A percentile compares a stretch with the other conserved stretches of the same genome.
phyloP scores from a whole-genome alignment of 2,329 filamentous ascomycete species.

The Ophiostoma ips region DNA sequence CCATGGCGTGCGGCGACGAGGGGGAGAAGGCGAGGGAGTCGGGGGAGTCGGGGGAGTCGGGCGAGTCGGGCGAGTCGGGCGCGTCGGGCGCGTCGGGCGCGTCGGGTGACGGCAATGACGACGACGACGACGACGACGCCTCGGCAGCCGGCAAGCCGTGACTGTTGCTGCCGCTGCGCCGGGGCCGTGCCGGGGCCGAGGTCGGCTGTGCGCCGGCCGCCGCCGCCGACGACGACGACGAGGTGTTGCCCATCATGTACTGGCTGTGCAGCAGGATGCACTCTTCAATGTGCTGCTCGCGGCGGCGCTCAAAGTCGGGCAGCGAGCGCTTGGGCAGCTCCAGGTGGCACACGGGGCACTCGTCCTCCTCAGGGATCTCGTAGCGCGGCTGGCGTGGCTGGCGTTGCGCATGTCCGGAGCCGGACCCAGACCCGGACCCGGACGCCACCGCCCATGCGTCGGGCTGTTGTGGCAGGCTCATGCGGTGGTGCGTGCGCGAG shows the following conservation, averaged over 20 bases:
- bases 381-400: slow-evolving; percentile 11
- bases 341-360: slow-evolving; percentile 62
- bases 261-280: slow-evolving; percentile 44
- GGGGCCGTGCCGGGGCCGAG: neutral
- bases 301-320: slow-evolving; percentile 37
- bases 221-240: neutral
- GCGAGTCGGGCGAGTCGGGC: neutral
- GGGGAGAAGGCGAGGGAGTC: neutral
- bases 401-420: neutral
- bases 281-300: slow-evolving; percentile 43
- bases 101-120: too few relatives aligned
- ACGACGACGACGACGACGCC: neutral
- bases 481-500: neutral
- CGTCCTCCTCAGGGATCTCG: slow-evolving; percentile 53
- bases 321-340: slow-evolving; percentile 49
- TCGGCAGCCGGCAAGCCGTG: neutral
- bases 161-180: neutral
- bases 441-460: too few relatives aligned
- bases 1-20: neutral
- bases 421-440: too few relatives aligned
- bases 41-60: neutral
- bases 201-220: neutral
- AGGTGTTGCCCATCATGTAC: slow-evolving; percentile 21
- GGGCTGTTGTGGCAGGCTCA: too few relatives aligned
- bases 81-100: too few relatives aligned